These are phyloP conservation scores for Rhodocollybia butyracea DNA, from an alignment of 768 basidiomycete species.

Conservation along the genomic window DNA sequence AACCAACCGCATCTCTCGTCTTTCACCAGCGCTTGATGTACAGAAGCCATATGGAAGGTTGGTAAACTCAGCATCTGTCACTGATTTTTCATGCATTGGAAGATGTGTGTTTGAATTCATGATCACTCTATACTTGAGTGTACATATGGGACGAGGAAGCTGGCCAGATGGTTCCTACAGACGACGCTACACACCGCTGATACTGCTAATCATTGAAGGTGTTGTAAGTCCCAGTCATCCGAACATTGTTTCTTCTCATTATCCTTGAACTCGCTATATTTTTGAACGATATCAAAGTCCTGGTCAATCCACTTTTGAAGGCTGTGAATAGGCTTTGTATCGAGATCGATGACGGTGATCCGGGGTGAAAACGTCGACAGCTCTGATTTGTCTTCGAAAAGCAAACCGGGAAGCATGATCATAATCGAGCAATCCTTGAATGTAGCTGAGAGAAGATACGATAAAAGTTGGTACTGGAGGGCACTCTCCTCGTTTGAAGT, in stretches of 20 bases:
- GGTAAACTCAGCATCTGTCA: too few species aligned
- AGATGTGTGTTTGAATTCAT: too few species aligned
- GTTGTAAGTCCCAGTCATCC: slow-evolving; percentile 10
- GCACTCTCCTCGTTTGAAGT: slow-evolving; percentile 25
- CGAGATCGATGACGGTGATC: slow-evolving; percentile 81
- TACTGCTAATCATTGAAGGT: too few species aligned
- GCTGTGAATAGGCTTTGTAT: slow-evolving; percentile 68
- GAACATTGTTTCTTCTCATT: slow-evolving; percentile 11
- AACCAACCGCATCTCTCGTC: too few species aligned
- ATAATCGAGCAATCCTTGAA: slow-evolving; percentile 93
- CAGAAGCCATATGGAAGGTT: too few species aligned
- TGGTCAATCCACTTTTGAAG: slow-evolving; percentile 69
- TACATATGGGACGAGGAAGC: too few species aligned
- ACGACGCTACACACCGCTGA: too few species aligned
- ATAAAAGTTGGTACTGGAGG: slow-evolving; percentile 62
- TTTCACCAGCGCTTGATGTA: too few species aligned
- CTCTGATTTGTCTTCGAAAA: slow-evolving; percentile 25
- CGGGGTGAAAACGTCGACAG: slow-evolving; percentile 15
- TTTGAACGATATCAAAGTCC: slow-evolving; percentile 62
- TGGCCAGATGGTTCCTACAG: too few species aligned
- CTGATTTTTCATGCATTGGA: too few species aligned
- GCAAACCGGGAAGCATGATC: slow-evolving; percentile 15
- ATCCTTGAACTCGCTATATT: slow-evolving; percentile 29
- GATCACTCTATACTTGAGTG: too few species aligned
- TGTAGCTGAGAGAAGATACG: slow-evolving; percentile 84